Evolutionary conservation across 2,329 filamentous ascomycete genomes (phyloP).

Genomic region (Biscogniauxia sp.): DNA sequence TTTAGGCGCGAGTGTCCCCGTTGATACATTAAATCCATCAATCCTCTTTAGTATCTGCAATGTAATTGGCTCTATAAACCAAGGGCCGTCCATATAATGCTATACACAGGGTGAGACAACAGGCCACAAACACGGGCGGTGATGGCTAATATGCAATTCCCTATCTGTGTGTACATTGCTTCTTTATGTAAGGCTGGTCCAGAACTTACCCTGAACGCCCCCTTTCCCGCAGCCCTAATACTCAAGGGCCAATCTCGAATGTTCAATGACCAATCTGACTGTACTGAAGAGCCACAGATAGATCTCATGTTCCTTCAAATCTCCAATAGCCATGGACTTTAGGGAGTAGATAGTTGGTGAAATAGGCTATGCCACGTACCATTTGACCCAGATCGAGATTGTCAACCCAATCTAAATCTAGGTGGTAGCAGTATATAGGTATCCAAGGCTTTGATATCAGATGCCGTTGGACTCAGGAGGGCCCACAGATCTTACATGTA

Average conservation of each 20-base stretch:
- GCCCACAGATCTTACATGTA: not conserved
- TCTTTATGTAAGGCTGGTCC: not conserved
- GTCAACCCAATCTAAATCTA: too few relatives aligned
- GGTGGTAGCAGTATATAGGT: too few relatives aligned
- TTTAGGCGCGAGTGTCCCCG: not conserved
- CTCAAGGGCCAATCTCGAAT: not conserved
- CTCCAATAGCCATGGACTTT: too few relatives aligned
- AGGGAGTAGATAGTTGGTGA: too few relatives aligned
- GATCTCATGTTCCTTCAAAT: too few relatives aligned
- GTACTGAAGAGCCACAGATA: too few relatives aligned
- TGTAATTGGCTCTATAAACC: not conserved
- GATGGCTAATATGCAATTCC: not conserved
- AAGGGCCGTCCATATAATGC: not conserved
- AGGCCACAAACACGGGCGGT: not conserved
- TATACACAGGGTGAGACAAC: not conserved
- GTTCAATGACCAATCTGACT: not conserved
- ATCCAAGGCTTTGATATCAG: too few relatives aligned
- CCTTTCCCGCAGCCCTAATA: not conserved
- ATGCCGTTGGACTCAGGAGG: too few relatives aligned
- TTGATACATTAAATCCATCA: not conserved
- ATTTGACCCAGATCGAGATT: too few relatives aligned
- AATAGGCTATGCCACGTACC: too few relatives aligned
- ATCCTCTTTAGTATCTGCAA: not conserved
- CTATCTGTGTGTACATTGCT: not conserved
- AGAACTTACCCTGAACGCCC: not conserved